Evolutionary conservation across 768 basidiomycete species (phyloP).

Genomic region (Tulasnella calospora): DNA sequence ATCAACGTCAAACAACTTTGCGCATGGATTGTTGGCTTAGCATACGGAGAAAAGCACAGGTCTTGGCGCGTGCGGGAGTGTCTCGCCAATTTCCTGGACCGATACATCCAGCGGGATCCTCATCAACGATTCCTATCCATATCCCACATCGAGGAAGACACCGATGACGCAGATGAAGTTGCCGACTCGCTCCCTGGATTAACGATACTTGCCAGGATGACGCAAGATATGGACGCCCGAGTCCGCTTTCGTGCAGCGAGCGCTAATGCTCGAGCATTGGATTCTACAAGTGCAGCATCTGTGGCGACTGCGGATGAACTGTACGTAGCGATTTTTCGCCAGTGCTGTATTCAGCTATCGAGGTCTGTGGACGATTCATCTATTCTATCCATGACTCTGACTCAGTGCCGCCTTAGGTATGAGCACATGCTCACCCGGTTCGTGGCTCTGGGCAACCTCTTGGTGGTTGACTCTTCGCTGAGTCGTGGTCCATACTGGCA

Average conservation of each 20-base stretch:
- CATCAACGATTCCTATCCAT: conserved; percentile 47
- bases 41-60: conserved; percentile 42
- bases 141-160: conserved; percentile 16
- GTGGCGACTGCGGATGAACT: background rate
- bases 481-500: conserved; percentile 85
- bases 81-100: conserved; percentile 59
- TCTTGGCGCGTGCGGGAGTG: conserved; percentile 68
- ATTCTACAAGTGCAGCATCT: background rate
- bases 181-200: conserved; percentile 28
- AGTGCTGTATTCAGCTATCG: background rate
- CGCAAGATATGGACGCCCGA: conserved; percentile 70
- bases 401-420: conserved; percentile 43
- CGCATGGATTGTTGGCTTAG: conserved; percentile 49
- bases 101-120: conserved; percentile 59
- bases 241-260: conserved; percentile 74
- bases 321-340: background rate
- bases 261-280: conserved; percentile 54
- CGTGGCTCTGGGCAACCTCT: conserved; percentile 66
- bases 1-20: conserved; percentile 49
- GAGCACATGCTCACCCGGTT: conserved; percentile 72
- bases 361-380: conserved; percentile 3
- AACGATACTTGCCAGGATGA: conserved; percentile 47
- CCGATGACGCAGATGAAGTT: conserved; percentile 36
- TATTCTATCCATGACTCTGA: background rate
- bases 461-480: conserved; percentile 69